phyloP scores from a whole-genome alignment of 768 basidiomycete species.

The Candolleomyces aberdarensis region DNA sequence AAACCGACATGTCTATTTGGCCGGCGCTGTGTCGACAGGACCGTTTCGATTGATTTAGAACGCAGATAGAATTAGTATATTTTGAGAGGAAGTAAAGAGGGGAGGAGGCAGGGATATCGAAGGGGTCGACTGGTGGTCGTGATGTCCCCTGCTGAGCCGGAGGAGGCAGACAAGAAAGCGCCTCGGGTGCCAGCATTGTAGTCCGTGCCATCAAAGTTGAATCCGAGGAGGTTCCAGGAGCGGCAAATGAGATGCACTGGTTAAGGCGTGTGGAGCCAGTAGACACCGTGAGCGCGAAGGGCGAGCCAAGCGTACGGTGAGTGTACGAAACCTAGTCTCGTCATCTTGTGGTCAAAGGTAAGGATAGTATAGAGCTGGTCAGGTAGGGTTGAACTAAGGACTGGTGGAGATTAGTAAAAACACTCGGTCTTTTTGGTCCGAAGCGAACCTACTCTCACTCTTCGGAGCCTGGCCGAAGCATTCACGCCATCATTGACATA shows the following conservation, averaged over 20 bases:
- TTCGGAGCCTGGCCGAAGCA: no score
- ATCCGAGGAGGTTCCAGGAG: slow-evolving; percentile 82
- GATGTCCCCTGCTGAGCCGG: slow-evolving; percentile 45
- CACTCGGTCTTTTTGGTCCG: no score
- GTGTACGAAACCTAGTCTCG: no score
- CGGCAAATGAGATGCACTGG: slow-evolving; percentile 75
- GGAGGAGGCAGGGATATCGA: background rate
- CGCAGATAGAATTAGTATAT: slow-evolving; percentile 85
- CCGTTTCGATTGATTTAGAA: no score
- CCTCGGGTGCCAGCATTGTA: slow-evolving; percentile 71
- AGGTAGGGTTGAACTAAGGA: no score
- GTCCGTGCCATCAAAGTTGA: slow-evolving; percentile 82
- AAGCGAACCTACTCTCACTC: no score
- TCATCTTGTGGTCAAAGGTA: no score
- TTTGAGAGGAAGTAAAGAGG: slow-evolving; percentile 26
- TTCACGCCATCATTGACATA: no score
- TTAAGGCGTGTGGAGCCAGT: slow-evolving; percentile 20
- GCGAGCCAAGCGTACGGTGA: slow-evolving; percentile 11
- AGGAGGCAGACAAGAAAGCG: background rate
- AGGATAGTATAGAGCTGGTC: no score
- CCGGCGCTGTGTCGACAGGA: no score
- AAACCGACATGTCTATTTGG: no score
- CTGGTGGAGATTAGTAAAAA: no score
- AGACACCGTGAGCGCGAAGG: slow-evolving; percentile 13
- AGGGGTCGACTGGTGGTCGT: slow-evolving; percentile 67